phyloP scores from a whole-genome alignment of 2,329 filamentous ascomycete genomes.

The Penicillium sp. region DNA sequence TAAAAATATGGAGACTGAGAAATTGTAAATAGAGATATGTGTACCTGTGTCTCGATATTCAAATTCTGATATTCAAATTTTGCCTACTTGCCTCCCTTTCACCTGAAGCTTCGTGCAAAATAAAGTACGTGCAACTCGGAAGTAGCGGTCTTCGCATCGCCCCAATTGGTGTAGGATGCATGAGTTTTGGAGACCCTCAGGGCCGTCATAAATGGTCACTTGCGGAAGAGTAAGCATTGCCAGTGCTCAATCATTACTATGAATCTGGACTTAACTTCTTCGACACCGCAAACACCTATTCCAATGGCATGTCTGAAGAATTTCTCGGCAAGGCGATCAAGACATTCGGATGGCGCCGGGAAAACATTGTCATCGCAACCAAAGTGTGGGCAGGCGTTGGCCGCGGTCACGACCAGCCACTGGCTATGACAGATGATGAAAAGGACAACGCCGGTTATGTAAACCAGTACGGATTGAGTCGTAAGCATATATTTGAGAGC shows the following conservation, averaged over 20 bases:
- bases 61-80: neutral
- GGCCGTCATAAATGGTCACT: conserved; percentile 24
- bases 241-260: conserved; percentile 31
- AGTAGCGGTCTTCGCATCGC: conserved; percentile 27
- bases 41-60: neutral
- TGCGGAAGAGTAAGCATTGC: conserved; percentile 28
- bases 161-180: conserved; percentile 27
- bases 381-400: conserved; percentile 52
- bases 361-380: conserved; percentile 58
- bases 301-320: conserved; percentile 55
- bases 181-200: conserved; percentile 26
- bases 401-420: conserved; percentile 31
- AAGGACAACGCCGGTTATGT: conserved; percentile 29
- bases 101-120: conserved; percentile 2
- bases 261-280: conserved; percentile 30
- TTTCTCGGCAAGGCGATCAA: conserved; percentile 59
- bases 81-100: neutral
- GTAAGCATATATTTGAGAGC: conserved; percentile 64
- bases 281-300: conserved; percentile 51
- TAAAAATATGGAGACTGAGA: too few relatives aligned
- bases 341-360: conserved; percentile 56
- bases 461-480: conserved; percentile 50
- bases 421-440: conserved; percentile 43
- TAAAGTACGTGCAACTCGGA: conserved; percentile 30
- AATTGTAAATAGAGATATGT: neutral